Base-by-base conservation (phyloP, 495 filamentous ascomycete species). In the Xylaria cubensis region DNA sequence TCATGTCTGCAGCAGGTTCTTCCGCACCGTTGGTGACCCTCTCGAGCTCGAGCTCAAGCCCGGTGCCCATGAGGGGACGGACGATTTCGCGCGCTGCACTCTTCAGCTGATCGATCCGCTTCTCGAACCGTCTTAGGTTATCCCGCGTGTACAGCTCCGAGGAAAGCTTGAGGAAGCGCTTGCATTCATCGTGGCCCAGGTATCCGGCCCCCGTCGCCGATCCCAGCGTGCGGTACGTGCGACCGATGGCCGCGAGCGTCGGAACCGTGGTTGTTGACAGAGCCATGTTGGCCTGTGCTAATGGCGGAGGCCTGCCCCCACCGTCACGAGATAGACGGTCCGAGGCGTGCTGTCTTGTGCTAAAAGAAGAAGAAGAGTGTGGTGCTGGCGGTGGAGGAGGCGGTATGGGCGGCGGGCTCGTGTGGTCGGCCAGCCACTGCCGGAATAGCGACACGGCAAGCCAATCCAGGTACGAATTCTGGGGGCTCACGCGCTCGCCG, bases 351-450 rank as follows among this genome's bases (percentile, higher is more conserved):
- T 64, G 65, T 36, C 66, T 65, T 34, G 56, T 48, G 44, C 70
- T 50, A 19, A 73, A 59, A 66, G 53, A 59, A 29, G 58, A 51
- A 32, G 50, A 68, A 13, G 67, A 42, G 50, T 51, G 59, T 1
- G 56, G 66, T 21, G 66, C 61, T 10, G 83, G 80, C 10, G 84
- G 80, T 12, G 84, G 80, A 32, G 84, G 87, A 21, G 87, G 85
- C 17, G 86, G 83, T 4, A 85, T 76, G 9, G 88, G 88, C 2
- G 91, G 88, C 4, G 92, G 92, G 0, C 92, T 89, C 6, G 92
- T 97, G 77, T 91, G 94, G 69, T 97, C 94, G 0, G 93, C 92
- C 0, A 98, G 83, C 94, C 94, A 97, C 79, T 97, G 93, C 9
- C 94, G 85, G 79, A 97, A 98, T 17, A 97, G 85, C 19, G 87